Evolutionary conservation across 2,329 filamentous ascomycete species (phyloP).

Genomic region (Fusarium zealandicum): DNA sequence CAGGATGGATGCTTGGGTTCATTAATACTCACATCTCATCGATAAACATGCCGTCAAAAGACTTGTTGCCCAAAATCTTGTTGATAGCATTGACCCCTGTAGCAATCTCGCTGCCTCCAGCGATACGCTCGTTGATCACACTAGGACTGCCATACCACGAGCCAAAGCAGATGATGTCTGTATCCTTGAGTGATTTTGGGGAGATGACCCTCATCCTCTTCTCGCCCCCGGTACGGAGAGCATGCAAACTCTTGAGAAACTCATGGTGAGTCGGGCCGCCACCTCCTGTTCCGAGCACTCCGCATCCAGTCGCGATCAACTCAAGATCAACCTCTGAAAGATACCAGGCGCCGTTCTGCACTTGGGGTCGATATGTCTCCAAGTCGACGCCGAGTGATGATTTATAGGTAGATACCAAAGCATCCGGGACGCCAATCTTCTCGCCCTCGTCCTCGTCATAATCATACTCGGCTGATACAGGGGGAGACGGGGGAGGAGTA

Average conservation of each 20-base stretch:
- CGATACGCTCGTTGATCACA: conserved; percentile 50
- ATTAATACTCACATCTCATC: conserved; percentile 48
- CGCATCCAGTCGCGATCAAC: conserved; percentile 47
- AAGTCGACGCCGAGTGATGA: conserved; percentile 45
- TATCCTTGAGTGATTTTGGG: conserved; percentile 47
- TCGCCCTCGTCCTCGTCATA: conserved; percentile 34
- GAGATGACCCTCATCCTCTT: conserved; percentile 52
- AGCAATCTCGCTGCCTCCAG: conserved; percentile 48
- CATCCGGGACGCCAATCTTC: conserved; percentile 43
- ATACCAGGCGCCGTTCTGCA: conserved; percentile 45
- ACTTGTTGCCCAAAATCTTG: conserved; percentile 43
- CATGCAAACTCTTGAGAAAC: conserved; percentile 53
- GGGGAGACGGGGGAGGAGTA: conserved; percentile 35
- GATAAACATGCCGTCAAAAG: conserved; percentile 45
- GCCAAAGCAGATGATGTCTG: conserved; percentile 51
- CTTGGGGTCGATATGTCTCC: conserved; percentile 42
- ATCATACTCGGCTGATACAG: conserved; percentile 4
- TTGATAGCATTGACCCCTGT: conserved; percentile 48
- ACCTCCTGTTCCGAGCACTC: conserved; percentile 49
- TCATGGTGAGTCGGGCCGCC: conserved; percentile 51
- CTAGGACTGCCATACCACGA: conserved; percentile 56
- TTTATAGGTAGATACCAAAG: conserved; percentile 42
- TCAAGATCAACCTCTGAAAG: conserved; percentile 49
- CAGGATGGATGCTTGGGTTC: background rate
- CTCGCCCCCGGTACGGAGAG: conserved; percentile 44